Evolutionary conservation across 495 filamentous ascomycete species (phyloP).

Genomic region (Endocarpon pusillum): DNA sequence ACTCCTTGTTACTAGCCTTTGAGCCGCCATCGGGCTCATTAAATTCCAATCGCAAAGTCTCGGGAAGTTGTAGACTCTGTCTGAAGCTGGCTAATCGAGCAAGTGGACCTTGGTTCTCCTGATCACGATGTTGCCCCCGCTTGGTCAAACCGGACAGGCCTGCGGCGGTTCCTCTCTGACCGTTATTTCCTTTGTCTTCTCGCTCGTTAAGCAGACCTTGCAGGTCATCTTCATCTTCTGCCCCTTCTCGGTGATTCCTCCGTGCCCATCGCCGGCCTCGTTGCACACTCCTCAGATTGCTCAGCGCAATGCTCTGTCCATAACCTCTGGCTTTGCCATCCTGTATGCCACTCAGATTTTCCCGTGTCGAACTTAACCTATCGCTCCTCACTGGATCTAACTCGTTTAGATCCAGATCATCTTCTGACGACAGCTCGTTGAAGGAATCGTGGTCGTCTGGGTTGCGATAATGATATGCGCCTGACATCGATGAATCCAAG

Average conservation of each 20-base stretch:
- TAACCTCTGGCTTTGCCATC: no score
- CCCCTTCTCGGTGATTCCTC: constrained; percentile 18
- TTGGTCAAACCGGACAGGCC: no score
- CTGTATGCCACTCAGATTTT: no score
- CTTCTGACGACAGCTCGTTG: no score
- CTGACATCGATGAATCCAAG: constrained; percentile 19
- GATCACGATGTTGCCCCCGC: no score
- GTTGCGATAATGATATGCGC: constrained; percentile 24
- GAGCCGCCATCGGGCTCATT: no score
- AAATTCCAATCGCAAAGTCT: no score
- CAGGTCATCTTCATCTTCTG: constrained; percentile 35
- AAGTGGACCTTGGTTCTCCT: constrained; percentile 13
- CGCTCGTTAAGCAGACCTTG: constrained; percentile 36
- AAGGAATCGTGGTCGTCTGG: constrained; percentile 17
- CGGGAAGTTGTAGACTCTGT: constrained; percentile 10
- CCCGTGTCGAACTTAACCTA: no score
- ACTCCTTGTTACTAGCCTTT: constrained; percentile 17
- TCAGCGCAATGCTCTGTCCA: constrained; percentile 47
- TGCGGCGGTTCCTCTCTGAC: constrained; percentile 33
- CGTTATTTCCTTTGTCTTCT: constrained; percentile 22
- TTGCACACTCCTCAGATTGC: constrained; percentile 50
- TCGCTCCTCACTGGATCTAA: no score
- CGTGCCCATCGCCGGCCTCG: constrained; percentile 43
- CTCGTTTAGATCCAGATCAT: constrained; percentile 52
- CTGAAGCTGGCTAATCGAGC: constrained; percentile 15